Evolutionary conservation across 2,329 filamentous ascomycete genomes (phyloP).

Genomic region (Tolypocladium cylindrosporum): DNA sequence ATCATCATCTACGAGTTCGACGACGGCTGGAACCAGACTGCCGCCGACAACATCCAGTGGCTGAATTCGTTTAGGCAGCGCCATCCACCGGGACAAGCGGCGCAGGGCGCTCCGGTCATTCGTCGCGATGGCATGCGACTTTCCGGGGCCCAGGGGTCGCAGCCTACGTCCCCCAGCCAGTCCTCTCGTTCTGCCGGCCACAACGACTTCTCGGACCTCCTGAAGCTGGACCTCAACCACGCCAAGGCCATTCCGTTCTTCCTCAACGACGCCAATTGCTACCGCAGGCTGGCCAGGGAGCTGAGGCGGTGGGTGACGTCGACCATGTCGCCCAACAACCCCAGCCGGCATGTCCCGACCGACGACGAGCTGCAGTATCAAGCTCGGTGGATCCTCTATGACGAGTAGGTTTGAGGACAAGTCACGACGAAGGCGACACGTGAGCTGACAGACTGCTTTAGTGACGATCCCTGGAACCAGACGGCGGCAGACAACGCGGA

Average conservation of each 20-base stretch:
- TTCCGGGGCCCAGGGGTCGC: not conserved
- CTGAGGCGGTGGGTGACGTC: constrained; percentile 41
- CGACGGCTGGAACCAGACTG: constrained; percentile 55
- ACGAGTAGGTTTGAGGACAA: constrained; percentile 38
- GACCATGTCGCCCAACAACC: constrained; percentile 49
- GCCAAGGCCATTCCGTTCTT: constrained; percentile 28
- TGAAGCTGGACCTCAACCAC: constrained; percentile 1
- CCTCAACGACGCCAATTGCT: constrained; percentile 51
- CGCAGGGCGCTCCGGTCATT: not conserved
- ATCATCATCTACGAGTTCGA: constrained; percentile 53
- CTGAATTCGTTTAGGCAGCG: constrained; percentile 41
- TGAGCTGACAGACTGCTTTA: constrained; percentile 11
- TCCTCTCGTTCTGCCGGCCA: constrained; percentile 1
- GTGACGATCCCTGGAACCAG: constrained; percentile 55
- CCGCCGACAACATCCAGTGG: constrained; percentile 46
- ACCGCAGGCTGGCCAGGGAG: constrained; percentile 42
- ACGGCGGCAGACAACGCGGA: constrained; percentile 54
- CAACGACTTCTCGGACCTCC: constrained; percentile 5
- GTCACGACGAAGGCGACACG: not conserved
- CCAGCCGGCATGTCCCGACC: constrained; percentile 45
- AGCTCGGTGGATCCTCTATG: constrained; percentile 52
- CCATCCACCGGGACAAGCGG: constrained; percentile 19
- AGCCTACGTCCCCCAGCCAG: constrained; percentile 7
- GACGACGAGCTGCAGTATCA: constrained; percentile 56
- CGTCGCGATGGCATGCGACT: not conserved